These are phyloP conservation scores for Nannochloropsis gaditana DNA, from an alignment of 108 stramenopile species.

Conservation along the genomic window DNA sequence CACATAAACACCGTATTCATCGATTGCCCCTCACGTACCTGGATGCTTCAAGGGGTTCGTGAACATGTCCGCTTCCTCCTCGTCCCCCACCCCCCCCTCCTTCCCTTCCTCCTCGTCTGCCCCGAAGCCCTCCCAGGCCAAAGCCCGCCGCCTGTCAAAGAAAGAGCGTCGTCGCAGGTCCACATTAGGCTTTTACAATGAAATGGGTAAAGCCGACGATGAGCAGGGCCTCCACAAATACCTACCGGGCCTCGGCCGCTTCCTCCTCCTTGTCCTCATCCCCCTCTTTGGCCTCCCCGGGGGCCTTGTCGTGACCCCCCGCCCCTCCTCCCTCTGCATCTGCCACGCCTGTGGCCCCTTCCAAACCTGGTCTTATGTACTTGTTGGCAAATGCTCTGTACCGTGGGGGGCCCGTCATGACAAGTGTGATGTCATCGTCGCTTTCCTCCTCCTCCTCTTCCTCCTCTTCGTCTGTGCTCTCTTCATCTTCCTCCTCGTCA, in stretches of 20 bases:
- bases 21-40: background rate
- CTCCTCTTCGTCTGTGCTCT: background rate
- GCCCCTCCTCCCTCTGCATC: background rate
- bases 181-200: too few species aligned
- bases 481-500: background rate
- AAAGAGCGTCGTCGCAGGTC: background rate
- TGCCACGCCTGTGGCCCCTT: background rate
- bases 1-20: too few species aligned
- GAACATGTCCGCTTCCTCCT: background rate
- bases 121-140: background rate
- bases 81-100: background rate
- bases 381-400: background rate
- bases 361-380: background rate
- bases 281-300: background rate
- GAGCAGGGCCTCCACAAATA: background rate
- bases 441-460: background rate
- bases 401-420: background rate
- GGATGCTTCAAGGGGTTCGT: constrained; percentile 16
- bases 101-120: constrained; percentile 6
- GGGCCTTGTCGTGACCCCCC: background rate
- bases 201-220: background rate
- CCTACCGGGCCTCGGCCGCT: background rate
- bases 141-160: background rate
- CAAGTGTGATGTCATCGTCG: background rate
- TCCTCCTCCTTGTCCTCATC: background rate